Percentiles rank a stretch among this genome's conserved stretches.
These are phyloP conservation scores for Phascolomyces articulosus DNA, from an alignment of 371 early-diverging fungal genomes.

Conservation along the genomic window DNA sequence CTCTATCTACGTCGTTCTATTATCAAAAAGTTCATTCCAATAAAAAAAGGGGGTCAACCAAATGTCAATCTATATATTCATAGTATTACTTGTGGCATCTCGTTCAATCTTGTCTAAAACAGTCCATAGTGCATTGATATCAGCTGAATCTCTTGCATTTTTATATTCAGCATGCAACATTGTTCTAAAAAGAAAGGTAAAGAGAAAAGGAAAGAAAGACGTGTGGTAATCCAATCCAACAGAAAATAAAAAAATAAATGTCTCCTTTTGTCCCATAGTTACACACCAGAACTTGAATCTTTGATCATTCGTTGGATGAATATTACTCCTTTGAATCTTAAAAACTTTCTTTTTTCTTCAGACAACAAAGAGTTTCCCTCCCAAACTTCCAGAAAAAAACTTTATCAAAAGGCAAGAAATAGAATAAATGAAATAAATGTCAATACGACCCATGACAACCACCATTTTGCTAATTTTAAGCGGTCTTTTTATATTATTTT, in stretches of 20 bases:
- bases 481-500: not conserved
- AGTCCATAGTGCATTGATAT: not conserved
- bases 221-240: too few relatives aligned
- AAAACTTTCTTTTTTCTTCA: too few relatives aligned
- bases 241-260: too few relatives aligned
- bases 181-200: not conserved
- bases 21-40: not conserved
- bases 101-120: conserved; percentile 4
- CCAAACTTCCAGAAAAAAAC: not conserved
- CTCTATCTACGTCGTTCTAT: not conserved
- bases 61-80: not conserved
- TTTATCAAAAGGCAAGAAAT: not conserved
- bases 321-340: too few relatives aligned
- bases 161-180: conserved; percentile 10
- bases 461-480: not conserved
- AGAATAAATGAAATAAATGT: not conserved
- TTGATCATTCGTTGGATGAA: too few relatives aligned
- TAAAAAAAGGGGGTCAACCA: not conserved
- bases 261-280: too few relatives aligned
- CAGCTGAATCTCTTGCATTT: not conserved
- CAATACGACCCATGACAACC: not conserved
- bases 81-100: not conserved
- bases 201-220: not conserved
- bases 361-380: not conserved
- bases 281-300: too few relatives aligned